These are phyloP conservation scores for Tuber brumale DNA, from an alignment of 495 filamentous ascomycete species.

Conservation along the genomic window DNA sequence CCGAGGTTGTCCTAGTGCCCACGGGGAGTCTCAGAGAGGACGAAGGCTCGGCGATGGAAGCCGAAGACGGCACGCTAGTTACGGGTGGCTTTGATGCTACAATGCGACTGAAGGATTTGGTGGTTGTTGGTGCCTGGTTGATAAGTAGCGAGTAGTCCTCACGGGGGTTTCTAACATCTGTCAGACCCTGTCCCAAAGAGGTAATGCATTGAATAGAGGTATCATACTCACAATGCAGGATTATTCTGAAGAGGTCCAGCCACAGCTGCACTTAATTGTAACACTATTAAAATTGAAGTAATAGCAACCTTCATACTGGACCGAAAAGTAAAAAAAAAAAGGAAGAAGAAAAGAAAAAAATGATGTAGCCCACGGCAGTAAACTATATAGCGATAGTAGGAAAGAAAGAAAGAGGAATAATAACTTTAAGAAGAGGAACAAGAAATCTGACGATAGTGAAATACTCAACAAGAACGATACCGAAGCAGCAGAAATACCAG, in stretches of 20 bases:
- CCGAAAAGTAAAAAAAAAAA: slow-evolving; percentile 14
- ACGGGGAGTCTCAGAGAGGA: background rate
- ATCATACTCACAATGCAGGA: background rate
- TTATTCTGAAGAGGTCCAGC: background rate
- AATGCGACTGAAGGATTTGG: background rate
- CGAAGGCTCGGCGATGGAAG: background rate
- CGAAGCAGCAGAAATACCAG: background rate
- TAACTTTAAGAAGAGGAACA: background rate
- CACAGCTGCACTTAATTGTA: background rate
- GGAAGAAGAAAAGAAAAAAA: slow-evolving; percentile 5
- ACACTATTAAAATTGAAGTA: background rate
- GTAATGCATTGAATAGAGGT: background rate
- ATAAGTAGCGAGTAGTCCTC: background rate
- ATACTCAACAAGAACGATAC: background rate
- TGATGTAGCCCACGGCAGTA: background rate
- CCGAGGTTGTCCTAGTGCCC: background rate
- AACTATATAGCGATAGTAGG: slow-evolving; percentile 1
- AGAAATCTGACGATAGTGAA: background rate
- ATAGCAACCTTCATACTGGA: background rate
- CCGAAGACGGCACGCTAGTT: background rate
- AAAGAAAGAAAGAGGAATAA: slow-evolving; percentile 1
- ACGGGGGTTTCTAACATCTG: background rate
- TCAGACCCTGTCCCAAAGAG: background rate
- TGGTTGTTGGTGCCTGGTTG: background rate
- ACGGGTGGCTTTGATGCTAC: background rate